Conservation (phyloP, 371 early-diverging fungal genomes). For the Apophysomyces variabilis region DNA sequence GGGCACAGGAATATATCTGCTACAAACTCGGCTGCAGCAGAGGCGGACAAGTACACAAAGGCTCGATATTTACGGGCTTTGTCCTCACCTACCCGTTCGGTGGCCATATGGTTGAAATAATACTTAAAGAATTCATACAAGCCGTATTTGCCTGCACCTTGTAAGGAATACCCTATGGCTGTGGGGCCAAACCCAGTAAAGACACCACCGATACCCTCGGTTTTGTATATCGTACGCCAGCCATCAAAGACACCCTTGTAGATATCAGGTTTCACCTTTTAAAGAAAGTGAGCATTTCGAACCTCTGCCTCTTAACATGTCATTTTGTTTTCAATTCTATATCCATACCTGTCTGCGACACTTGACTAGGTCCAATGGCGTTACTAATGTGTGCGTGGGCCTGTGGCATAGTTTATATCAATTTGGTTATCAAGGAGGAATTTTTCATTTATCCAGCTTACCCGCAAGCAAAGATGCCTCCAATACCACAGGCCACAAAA, state of each 20-base stretch:
- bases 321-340: neutral
- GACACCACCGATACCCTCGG: constrained; percentile 77
- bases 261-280: constrained; percentile 56
- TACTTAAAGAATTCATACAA: constrained; percentile 87
- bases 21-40: constrained; percentile 87
- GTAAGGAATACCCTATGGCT: constrained; percentile 83
- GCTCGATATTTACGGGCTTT: constrained; percentile 75
- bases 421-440: too few species aligned
- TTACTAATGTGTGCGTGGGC: constrained; percentile 64
- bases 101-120: constrained; percentile 60
- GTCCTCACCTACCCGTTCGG: constrained; percentile 61
- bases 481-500: constrained; percentile 52
- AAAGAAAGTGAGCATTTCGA: neutral
- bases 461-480: constrained; percentile 70
- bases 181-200: constrained; percentile 84
- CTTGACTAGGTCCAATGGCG: constrained; percentile 72
- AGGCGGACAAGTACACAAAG: constrained; percentile 73
- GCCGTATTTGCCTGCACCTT: constrained; percentile 91
- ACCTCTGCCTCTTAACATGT: neutral
- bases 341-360: constrained; percentile 60
- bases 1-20: constrained; percentile 88
- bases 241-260: constrained; percentile 75
- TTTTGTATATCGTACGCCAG: constrained; percentile 65
- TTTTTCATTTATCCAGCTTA: neutral
- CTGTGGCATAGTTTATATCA: neutral